These are phyloP conservation scores for Corchorus olitorius DNA, from an alignment of 345 rosid genomes.

Conservation along the genomic window DNA sequence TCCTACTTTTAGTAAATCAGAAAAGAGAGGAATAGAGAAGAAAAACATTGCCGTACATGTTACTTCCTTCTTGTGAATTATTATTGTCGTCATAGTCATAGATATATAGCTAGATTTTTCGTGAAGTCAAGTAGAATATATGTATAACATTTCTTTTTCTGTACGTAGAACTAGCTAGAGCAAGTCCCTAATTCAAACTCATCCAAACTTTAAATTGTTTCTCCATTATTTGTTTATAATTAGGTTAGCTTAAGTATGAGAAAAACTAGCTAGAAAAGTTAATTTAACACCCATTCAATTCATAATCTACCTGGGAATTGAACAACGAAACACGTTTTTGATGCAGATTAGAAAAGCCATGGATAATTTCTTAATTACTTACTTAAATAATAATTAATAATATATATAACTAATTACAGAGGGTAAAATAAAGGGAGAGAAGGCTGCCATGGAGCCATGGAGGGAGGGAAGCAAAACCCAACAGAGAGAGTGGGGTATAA, in stretches of 20 bases:
- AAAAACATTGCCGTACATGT: not conserved
- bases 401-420: too few relatives aligned
- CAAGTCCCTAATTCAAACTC: too few relatives aligned
- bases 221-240: too few relatives aligned
- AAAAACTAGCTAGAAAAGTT: too few relatives aligned
- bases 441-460: not conserved
- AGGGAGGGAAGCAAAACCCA: conserved; percentile 21
- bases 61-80: not conserved
- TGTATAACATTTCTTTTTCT: not conserved
- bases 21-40: not conserved
- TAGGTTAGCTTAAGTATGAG: too few relatives aligned
- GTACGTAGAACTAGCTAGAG: too few relatives aligned
- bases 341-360: not conserved
- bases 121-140: not conserved
- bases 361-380: not conserved
- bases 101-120: not conserved
- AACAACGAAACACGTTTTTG: not conserved
- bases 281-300: too few relatives aligned
- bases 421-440: not conserved
- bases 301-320: too few relatives aligned
- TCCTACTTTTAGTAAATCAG: not conserved
- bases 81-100: not conserved
- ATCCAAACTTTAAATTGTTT: too few relatives aligned
- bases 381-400: not conserved
- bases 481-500: not conserved